Base-by-base conservation (phyloP, 495 filamentous ascomycete genomes). In the Endocarpon pusillum region DNA sequence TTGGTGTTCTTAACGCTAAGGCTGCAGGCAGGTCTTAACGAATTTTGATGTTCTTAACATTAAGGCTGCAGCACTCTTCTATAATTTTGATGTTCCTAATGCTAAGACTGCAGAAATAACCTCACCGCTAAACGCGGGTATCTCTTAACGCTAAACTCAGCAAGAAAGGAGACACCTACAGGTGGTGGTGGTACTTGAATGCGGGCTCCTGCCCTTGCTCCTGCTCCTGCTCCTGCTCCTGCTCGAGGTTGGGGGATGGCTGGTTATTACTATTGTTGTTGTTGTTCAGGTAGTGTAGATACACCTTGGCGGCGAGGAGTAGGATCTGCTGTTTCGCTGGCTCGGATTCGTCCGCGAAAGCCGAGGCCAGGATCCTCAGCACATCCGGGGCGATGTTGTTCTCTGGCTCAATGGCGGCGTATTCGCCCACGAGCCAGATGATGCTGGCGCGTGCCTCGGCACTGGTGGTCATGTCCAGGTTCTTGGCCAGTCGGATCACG, bases 351-450 rank as follows among this genome's bases (percentile, higher is more conserved):
- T 79, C 71, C 2, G 73, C 62, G 43, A 94, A 97, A 9, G 71
- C 72, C 47, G 84, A 86, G 7, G 80, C 72, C 8, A 97, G 61
- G 10, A 96, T 77, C n/a, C 91, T 71, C 2, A 96, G 63, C 14
- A 94, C 86, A 47, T 97, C 89, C 0, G 87, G 72, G 0, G 91
- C 89, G 37, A 97, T 81, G 47, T 89, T 91, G 34, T 81, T 69
- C 41, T 79, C 75, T 2, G 73, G 66, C 38, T 86, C 74, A 8
- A 76, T 44, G 0, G 81, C 81, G 1, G 89, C 71, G 45, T 83
- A 96, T 54, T 97, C 89, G 33, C 89, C 89, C 0, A 97, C 86
- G 3, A 97, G 73, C 89, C 89, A 97, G 42, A 96, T 81, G 39
- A 96, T 94, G 21, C 75, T 87, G 10, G 91, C 87, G 35, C 89